Conservation (phyloP, 371 early-diverging fungal genomes). For the Mortierella polycephala region DNA sequence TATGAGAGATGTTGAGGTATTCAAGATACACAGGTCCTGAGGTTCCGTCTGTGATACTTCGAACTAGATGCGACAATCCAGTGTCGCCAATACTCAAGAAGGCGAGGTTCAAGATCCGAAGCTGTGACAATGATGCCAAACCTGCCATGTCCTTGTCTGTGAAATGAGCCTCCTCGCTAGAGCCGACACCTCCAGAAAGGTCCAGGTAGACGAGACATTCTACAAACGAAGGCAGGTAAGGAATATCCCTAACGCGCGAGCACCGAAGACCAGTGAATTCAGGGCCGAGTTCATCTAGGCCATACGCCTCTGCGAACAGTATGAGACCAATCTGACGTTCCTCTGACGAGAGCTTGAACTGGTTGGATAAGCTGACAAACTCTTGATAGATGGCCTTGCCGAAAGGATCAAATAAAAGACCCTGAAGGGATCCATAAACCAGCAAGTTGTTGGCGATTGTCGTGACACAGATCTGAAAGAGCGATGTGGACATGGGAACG, state of each 20-base stretch:
- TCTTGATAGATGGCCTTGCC: too few relatives aligned
- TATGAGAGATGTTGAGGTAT: slow-evolving; percentile 31
- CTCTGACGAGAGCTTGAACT: slow-evolving; percentile 22
- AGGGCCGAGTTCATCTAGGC: slow-evolving; percentile 16
- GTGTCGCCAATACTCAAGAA: slow-evolving; percentile 32
- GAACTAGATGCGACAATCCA: slow-evolving; percentile 39
- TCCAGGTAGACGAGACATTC: slow-evolving; percentile 49
- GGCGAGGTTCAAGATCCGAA: slow-evolving; percentile 32
- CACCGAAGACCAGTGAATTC: slow-evolving; percentile 42
- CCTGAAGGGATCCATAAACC: too few relatives aligned
- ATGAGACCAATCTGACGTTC: slow-evolving; percentile 40
- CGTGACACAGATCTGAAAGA: too few relatives aligned
- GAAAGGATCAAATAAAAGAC: too few relatives aligned
- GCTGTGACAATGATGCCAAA: slow-evolving; percentile 25
- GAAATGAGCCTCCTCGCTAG: slow-evolving; percentile 5
- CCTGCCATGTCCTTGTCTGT: slow-evolving; percentile 39
- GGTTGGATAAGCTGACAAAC: too few relatives aligned
- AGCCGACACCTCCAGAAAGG: slow-evolving; percentile 25
- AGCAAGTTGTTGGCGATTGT: too few relatives aligned
- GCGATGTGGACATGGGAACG: too few relatives aligned
- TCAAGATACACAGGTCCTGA: slow-evolving; percentile 32
- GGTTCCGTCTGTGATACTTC: slow-evolving; percentile 33
- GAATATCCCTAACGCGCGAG: slow-evolving; percentile 23
- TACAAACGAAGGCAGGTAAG: slow-evolving; percentile 24
- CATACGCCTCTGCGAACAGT: slow-evolving; percentile 43